These are phyloP conservation scores for Stachybotrys chlorohalonatus DNA, from an alignment of 2,329 filamentous ascomycete genomes.

Conservation along the genomic window DNA sequence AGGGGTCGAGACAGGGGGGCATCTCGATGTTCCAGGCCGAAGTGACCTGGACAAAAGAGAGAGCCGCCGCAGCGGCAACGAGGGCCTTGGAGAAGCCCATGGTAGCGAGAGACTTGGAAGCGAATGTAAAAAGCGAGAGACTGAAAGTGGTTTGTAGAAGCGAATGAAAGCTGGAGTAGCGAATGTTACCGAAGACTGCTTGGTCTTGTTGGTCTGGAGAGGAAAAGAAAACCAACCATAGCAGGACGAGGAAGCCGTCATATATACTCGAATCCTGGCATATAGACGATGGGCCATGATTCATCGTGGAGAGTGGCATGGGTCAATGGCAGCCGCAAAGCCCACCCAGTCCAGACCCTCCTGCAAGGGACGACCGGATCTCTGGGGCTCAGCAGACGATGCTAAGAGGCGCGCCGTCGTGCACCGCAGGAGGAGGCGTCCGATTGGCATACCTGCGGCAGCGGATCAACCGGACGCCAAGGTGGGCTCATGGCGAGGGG, in stretches of 20 bases:
- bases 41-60: slow-evolving; percentile 25
- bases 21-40: slow-evolving; percentile 33
- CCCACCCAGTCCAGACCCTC: not conserved
- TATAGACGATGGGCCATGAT: not conserved
- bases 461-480: not conserved
- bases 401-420: not conserved
- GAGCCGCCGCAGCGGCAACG: slow-evolving; percentile 27
- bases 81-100: slow-evolving; percentile 10
- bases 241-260: not conserved
- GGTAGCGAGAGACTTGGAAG: slow-evolving; percentile 3
- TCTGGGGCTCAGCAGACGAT: not conserved
- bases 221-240: not conserved
- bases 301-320: not conserved
- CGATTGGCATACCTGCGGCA: not conserved
- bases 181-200: not conserved
- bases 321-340: not conserved
- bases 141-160: not conserved
- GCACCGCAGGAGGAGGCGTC: not conserved
- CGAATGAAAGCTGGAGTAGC: not conserved
- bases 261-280: not conserved
- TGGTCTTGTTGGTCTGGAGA: not conserved
- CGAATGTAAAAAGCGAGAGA: not conserved
- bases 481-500: not conserved
- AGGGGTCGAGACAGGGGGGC: slow-evolving; percentile 33
- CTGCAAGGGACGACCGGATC: not conserved